Base-by-base conservation (phyloP, 2,329 filamentous ascomycete genomes). In the Ramularia endophylla region DNA sequence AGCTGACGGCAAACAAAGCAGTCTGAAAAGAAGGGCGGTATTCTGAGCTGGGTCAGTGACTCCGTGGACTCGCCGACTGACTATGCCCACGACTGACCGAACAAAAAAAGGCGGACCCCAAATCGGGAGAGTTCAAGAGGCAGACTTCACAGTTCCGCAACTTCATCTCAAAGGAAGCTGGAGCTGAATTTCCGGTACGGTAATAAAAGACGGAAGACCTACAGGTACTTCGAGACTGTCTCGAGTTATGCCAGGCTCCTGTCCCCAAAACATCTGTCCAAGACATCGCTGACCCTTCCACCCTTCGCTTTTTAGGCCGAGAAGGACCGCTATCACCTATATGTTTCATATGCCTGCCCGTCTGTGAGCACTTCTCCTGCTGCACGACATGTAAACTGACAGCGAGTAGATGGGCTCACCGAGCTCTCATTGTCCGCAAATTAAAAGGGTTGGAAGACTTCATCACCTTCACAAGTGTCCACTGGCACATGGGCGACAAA, bases 371-470 rank as follows among this genome's bases (percentile, higher is more conserved):
- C 15, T 8, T 89, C 89, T 5, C 95, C n/a, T n/a, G n/a, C n/a
- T n/a, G n/a, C n/a, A n/a, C n/a, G n/a, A n/a, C n/a, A n/a, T n/a
- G n/a, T n/a, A n/a, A n/a, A n/a, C n/a, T n/a, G n/a, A n/a, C n/a
- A n/a, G 22, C 22, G 6, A 6, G 22, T 25, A 6, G 6, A 11
- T 25, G 22, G 22, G 22, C 90, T 4, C 87, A 87, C 59, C 82
- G 92, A 31, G 83, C 87, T 0, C 73, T 97, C 51, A 95, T 97
- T 53, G 84, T 85, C 2, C 78, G 90, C 44, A 83, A 87, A 63
- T 75, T 98, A 57, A 98, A 97, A 71, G 92, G 90, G 0, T 74
- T 98, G 0, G 85, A 97, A 56, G 83, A 94, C 42, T 75, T 92
- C 51, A 81, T 98, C 53, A 70, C 78, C 5, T 73, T 78, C 45